Evolutionary conservation across 2,329 filamentous ascomycete species (phyloP).

Genomic region (Claviceps quebecensis): DNA sequence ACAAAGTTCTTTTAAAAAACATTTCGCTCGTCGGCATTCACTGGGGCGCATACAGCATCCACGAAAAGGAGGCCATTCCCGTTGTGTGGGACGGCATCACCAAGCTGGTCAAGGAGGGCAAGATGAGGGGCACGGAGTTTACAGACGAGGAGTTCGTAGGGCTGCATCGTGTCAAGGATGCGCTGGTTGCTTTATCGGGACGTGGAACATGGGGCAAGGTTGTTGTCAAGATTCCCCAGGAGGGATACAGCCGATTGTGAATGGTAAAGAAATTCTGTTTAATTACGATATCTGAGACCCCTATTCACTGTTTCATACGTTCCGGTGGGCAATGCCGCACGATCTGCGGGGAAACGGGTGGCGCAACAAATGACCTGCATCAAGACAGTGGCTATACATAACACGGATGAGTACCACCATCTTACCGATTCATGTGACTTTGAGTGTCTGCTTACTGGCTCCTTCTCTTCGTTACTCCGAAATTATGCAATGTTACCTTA

Average conservation of each 20-base stretch:
- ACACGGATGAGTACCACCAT: no score
- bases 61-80: conserved; percentile 56
- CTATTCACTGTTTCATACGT: no score
- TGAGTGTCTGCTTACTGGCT: no score
- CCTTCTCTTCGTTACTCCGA: no score
- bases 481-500: no score
- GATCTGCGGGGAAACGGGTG: no score
- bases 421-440: no score
- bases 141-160: conserved; percentile 71
- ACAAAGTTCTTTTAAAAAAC: conserved; percentile 87
- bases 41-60: conserved; percentile 72
- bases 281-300: no score
- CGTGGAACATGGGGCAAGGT: conserved; percentile 94
- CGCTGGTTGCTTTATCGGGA: conserved; percentile 62
- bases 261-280: not conserved
- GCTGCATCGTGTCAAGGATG: conserved; percentile 62
- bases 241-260: conserved; percentile 42
- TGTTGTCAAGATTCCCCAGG: conserved; percentile 69
- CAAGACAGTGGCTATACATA: no score
- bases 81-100: conserved; percentile 75
- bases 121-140: conserved; percentile 72
- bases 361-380: no score
- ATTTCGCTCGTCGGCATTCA: conserved; percentile 80
- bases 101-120: conserved; percentile 59
- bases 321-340: no score